Conservation (phyloP, 2,329 filamentous ascomycete species). For the Alternaria alternata region DNA sequence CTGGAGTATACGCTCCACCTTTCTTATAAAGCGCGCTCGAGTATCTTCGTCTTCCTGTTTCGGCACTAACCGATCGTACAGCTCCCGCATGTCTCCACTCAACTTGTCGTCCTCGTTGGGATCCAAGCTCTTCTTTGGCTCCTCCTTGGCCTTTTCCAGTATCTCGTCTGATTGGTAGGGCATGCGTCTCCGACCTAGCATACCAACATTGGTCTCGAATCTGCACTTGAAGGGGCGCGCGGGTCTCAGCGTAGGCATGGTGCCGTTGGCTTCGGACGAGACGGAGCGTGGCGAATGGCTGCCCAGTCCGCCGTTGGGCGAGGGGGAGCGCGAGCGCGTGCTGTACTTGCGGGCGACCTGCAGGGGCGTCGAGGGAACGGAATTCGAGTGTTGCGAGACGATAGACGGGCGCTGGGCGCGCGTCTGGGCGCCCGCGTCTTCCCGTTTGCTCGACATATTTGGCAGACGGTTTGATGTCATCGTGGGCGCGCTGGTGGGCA, state of each 20-base stretch:
- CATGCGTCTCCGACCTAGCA: slow-evolving; percentile 81
- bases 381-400: slow-evolving; percentile 77
- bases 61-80: slow-evolving; percentile 87
- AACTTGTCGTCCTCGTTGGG: slow-evolving; percentile 61
- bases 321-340: slow-evolving; percentile 78
- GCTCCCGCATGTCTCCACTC: slow-evolving; percentile 80
- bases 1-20: slow-evolving; percentile 87
- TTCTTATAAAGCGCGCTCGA: slow-evolving; percentile 78
- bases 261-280: slow-evolving; percentile 85
- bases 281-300: slow-evolving; percentile 89
- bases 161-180: slow-evolving; percentile 90
- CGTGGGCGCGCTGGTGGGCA: slow-evolving; percentile 47
- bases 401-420: slow-evolving; percentile 58
- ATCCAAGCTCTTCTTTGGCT: slow-evolving; percentile 65
- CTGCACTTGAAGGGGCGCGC: slow-evolving; percentile 72
- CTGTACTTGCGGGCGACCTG: slow-evolving; percentile 86
- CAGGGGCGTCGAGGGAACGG: slow-evolving; percentile 91
- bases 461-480: slow-evolving; percentile 48
- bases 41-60: slow-evolving; percentile 79
- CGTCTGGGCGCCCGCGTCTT: slow-evolving; percentile 31
- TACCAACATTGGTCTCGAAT: slow-evolving; percentile 84
- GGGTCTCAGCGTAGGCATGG: slow-evolving; percentile 72
- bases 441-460: slow-evolving; percentile 40
- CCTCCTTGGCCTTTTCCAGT: slow-evolving; percentile 73
- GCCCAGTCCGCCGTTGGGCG: slow-evolving; percentile 74